These are phyloP conservation scores for Dunaliella sp. DNA, from an alignment of 139 green algal species.

Conservation along the genomic window DNA sequence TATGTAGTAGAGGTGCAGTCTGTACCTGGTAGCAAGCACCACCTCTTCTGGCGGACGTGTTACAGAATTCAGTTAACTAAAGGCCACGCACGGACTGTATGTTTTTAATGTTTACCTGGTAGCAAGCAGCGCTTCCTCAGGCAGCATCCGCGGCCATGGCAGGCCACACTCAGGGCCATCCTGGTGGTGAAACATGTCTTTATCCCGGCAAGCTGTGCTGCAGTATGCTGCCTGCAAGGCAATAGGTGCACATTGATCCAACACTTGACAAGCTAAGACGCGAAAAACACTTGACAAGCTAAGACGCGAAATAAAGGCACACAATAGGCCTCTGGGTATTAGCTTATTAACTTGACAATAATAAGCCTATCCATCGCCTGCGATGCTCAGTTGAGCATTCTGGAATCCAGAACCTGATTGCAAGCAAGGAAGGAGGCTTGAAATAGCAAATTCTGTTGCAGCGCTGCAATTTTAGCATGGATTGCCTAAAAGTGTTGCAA, in stretches of 20 bases:
- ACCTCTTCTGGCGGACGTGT: no score
- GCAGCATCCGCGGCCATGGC: slow-evolving; percentile 47
- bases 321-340: not conserved
- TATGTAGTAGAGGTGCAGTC: no score
- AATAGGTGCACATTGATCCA: slow-evolving; percentile 25
- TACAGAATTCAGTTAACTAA: no score
- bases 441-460: not conserved
- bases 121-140: slow-evolving; percentile 42
- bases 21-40: no score
- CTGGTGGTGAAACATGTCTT: slow-evolving; percentile 26
- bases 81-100: no score
- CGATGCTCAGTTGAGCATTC: not conserved
- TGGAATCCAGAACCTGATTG: not conserved
- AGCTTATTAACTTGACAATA: not conserved
- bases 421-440: no score
- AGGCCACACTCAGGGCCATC: slow-evolving; percentile 50
- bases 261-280: no score
- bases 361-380: not conserved
- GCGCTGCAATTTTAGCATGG: not conserved
- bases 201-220: slow-evolving; percentile 20
- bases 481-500: not conserved
- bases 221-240: slow-evolving; percentile 48
- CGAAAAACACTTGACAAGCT: slow-evolving; percentile 23
- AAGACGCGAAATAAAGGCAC: not conserved
- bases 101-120: not conserved